Percentiles rank a stretch among this genome's conserved stretches.
Conservation (phyloP, 2,329 filamentous ascomycete species). For the Ramichloridium luteum region DNA sequence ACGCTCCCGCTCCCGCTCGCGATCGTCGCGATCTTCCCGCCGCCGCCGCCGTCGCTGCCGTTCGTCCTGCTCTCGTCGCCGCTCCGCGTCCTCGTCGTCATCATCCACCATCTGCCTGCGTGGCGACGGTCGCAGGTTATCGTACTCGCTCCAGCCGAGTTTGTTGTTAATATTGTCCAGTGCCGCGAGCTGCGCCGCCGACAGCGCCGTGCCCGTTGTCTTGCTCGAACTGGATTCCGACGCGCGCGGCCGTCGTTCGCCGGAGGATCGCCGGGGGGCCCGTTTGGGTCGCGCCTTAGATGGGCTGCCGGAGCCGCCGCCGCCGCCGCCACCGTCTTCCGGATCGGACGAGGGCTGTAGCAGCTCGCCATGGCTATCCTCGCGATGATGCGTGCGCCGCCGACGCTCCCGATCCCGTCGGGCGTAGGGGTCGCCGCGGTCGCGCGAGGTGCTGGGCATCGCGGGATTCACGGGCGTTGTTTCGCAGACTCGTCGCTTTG, state of each 20-base stretch:
- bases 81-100: slow-evolving; percentile 15
- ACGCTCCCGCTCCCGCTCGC: slow-evolving; percentile 8
- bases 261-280: background rate
- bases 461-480: no score
- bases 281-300: slow-evolving; percentile 9
- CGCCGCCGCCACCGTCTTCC: background rate
- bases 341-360: slow-evolving; percentile 5
- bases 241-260: slow-evolving; percentile 1
- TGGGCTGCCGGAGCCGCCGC: slow-evolving; percentile 11
- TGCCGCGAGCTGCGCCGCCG: slow-evolving; percentile 50
- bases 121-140: slow-evolving; percentile 38
- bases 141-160: slow-evolving; percentile 32
- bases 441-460: slow-evolving; percentile 3
- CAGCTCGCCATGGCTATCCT: slow-evolving; percentile 25
- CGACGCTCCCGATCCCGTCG: slow-evolving; percentile 21
- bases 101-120: slow-evolving; percentile 17
- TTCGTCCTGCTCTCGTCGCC: slow-evolving; percentile 28
- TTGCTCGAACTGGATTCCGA: slow-evolving; percentile 16
- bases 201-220: slow-evolving; percentile 30
- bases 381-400: slow-evolving; percentile 23
- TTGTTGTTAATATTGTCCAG: slow-evolving; percentile 52
- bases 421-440: slow-evolving; percentile 18
- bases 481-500: no score
- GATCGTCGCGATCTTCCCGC: slow-evolving; percentile 22
- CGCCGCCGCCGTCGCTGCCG: no score